Conservation (phyloP, 176 grass and related monocot species). For the Phoenix dactylifera region DNA sequence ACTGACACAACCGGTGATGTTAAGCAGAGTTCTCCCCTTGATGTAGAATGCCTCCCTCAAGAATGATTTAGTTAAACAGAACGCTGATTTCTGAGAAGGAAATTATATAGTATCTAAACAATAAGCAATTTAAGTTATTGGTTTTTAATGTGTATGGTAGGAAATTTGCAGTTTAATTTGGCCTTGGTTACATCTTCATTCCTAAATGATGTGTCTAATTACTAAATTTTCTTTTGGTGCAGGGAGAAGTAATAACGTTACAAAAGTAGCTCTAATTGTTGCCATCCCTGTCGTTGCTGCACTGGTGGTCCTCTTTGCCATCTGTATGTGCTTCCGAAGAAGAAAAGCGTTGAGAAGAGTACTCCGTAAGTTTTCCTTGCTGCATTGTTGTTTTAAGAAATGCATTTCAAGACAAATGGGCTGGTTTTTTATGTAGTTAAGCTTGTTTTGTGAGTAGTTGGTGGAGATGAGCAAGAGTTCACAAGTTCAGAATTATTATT, state of each 20-base stretch:
- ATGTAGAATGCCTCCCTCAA: too few species aligned
- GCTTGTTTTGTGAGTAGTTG: slow-evolving; percentile 11
- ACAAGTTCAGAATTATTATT: slow-evolving; percentile 14
- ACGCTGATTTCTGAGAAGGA: too few species aligned
- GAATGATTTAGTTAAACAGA: too few species aligned
- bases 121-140: too few species aligned
- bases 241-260: slow-evolving; percentile 1
- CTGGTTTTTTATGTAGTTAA: not conserved
- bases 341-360: not conserved
- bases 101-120: too few species aligned
- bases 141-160: too few species aligned
- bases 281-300: slow-evolving; percentile 12
- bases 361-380: too few species aligned
- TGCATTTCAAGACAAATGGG: not conserved
- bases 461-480: slow-evolving; percentile 4
- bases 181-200: too few species aligned
- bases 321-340: slow-evolving; percentile 13
- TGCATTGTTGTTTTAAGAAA: not conserved
- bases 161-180: too few species aligned
- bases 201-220: not conserved
- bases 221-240: not conserved
- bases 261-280: slow-evolving; percentile 21
- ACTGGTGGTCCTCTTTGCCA: slow-evolving; percentile 20
- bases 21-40: too few species aligned
- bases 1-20: too few species aligned